Percentiles rank a stretch among this genome's conserved stretches.
phyloP scores from a whole-genome alignment of 2,329 filamentous ascomycete genomes.

The Pezizomycotina sp. region DNA sequence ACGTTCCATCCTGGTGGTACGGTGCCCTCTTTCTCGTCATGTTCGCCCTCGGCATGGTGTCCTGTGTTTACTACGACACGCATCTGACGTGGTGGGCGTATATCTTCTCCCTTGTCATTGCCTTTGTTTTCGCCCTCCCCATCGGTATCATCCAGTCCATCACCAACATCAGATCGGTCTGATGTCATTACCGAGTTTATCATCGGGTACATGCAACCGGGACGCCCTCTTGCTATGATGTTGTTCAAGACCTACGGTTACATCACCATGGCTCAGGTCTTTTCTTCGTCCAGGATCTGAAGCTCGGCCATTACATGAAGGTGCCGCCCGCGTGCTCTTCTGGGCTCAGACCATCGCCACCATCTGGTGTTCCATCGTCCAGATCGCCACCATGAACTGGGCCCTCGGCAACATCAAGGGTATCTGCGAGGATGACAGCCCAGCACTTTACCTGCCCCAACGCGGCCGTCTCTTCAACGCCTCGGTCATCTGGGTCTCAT shows the following conservation, averaged over 20 bases:
- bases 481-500: constrained; percentile 56
- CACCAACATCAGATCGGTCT: constrained; percentile 42
- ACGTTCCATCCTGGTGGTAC: constrained; percentile 29
- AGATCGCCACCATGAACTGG: constrained; percentile 47
- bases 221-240: constrained; percentile 36
- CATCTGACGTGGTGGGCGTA: constrained; percentile 34
- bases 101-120: constrained; percentile 41
- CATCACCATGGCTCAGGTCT: constrained; percentile 35
- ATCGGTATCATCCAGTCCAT: constrained; percentile 46
- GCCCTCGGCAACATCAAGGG: constrained; percentile 44
- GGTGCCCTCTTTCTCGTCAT: constrained; percentile 41
- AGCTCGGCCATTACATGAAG: constrained; percentile 39
- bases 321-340: constrained; percentile 51
- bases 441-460: constrained; percentile 44
- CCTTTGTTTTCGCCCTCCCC: constrained; percentile 43
- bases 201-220: constrained; percentile 36
- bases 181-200: constrained; percentile 36
- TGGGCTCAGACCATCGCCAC: constrained; percentile 49
- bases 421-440: constrained; percentile 44
- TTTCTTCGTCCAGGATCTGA: constrained; percentile 36
- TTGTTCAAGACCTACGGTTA: constrained; percentile 36
- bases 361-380: constrained; percentile 49
- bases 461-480: constrained; percentile 47
- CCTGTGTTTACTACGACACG: constrained; percentile 27
- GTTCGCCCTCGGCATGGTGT: constrained; percentile 26